Evolutionary conservation across 2,329 filamentous ascomycete species (phyloP), one percentile per base, ranked within the genome.

Genomic region (Knufia petricola): DNA sequence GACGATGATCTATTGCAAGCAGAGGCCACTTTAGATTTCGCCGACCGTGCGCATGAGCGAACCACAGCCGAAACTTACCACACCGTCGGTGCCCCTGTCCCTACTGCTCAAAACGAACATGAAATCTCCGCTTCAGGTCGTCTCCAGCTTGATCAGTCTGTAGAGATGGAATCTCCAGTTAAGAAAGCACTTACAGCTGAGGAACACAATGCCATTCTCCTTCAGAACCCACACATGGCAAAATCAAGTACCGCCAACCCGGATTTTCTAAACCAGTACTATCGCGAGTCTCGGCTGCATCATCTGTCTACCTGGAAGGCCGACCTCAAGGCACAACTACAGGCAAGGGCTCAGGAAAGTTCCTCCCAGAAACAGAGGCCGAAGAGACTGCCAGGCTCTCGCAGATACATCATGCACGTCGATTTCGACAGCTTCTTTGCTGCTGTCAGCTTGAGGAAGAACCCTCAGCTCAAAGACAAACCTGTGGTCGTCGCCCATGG

Each of bases 351-450:
- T 7, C 77, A 78, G 1, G 84, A 94, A 57, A 71, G 52, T 48
- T 73, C 60, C 26, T 68, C 64, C 17, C 62, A 63, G 66, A 75
- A 62, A 58, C 63, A 54, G 4, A 69, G 56, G 72, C 69, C 69
- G 50, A 76, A 81, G 59, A 72, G 74, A 36, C 73, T 74, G 21
- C 71, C 76, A 10, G 85, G 83, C 0, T 68, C 81, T 2, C 76
- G 89, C 52, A 73, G 85, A 44, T 98, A 96, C 59, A 76, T 98
- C 46, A 78, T 98, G 61, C 92, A 98, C 60, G 87, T 98, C 24
- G 92, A 98, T 62, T 98, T 98, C 64, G 94, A 98, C 67, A 92
- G 88, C 65, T 98, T 98, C 68, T 98, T 98, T 66, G 95, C 89
- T 51, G 87, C 94, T 0, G 87, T 98, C 0, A 95, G 92, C 0